phyloP scores from a whole-genome alignment of 2,329 filamentous ascomycete species.

The Arthrobotrys conoides region DNA sequence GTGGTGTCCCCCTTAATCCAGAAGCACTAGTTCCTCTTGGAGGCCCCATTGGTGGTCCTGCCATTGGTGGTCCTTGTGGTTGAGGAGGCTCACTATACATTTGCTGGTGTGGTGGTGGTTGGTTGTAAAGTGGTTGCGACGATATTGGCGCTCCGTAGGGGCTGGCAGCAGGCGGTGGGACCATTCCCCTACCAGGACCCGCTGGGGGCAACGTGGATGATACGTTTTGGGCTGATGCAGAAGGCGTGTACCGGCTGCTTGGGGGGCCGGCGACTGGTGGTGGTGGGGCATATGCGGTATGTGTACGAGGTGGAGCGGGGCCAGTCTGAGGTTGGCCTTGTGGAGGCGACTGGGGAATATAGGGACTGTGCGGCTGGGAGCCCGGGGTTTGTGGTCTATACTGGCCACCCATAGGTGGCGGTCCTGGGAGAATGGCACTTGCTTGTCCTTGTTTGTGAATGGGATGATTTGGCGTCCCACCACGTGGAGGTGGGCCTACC shows the following conservation, averaged over 20 bases:
- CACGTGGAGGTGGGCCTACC: slow-evolving; percentile 67
- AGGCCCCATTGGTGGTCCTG: slow-evolving; percentile 64
- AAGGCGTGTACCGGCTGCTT: slow-evolving; percentile 50
- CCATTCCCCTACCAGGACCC: slow-evolving; percentile 62
- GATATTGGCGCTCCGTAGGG: slow-evolving; percentile 65
- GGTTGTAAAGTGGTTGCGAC: slow-evolving; percentile 63
- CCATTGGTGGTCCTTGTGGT: slow-evolving; percentile 61
- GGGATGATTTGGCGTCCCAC: slow-evolving; percentile 72
- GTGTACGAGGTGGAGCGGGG: slow-evolving; percentile 67
- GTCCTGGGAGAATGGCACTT: slow-evolving; percentile 1
- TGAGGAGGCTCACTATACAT: slow-evolving; percentile 62
- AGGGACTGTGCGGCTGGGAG: slow-evolving; percentile 73
- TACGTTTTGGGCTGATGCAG: slow-evolving; percentile 27
- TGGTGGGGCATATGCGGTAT: slow-evolving; percentile 75
- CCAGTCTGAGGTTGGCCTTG: slow-evolving; percentile 67
- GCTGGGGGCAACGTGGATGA: slow-evolving; percentile 25
- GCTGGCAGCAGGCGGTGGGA: slow-evolving; percentile 68
- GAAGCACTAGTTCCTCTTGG: slow-evolving; percentile 64
- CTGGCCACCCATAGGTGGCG: slow-evolving; percentile 62
- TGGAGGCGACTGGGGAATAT: slow-evolving; percentile 70
- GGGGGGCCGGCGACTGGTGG: slow-evolving; percentile 67
- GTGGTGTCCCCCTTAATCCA: slow-evolving; percentile 61
- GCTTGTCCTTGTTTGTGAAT: slow-evolving; percentile 66
- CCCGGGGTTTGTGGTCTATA: slow-evolving; percentile 70
- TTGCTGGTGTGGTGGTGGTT: slow-evolving; percentile 64